Evolutionary conservation across 2,329 filamentous ascomycete species (phyloP), one percentile per base, ranked within the genome.

Genomic region (Zarea fungicola): DNA sequence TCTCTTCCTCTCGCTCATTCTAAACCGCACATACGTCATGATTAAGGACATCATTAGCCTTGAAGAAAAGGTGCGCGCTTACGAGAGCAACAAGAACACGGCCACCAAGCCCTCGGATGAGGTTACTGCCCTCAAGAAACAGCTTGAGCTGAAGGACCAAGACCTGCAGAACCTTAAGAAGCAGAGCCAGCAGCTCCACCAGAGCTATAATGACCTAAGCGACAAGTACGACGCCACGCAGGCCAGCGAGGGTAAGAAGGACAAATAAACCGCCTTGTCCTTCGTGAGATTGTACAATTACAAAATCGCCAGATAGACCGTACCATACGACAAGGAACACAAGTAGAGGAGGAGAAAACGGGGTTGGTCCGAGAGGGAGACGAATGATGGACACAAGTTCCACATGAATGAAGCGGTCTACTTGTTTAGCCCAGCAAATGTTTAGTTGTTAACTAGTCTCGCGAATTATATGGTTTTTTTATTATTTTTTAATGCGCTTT

Each of bases 11-110:
- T 97, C 92, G 47, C 80, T 99, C 56, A 99, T 99, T 71, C 88
- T 95, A 66, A 97, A 99, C 84, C 92, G 93, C 65, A 99, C 93
- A 65, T 99, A 97, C 76, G 87, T 85, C 64, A 92, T 97, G 88
- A 96, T 96, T 63, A 80, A 96, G 57, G 91, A 96, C 60, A 83
- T 87, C 44, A 87, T 96, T 63, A 76, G 89, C 55, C 85, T 99
- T 47, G 92, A 99, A 76, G 89, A 96, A 72, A 88, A 89, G 74
- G 74, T 96, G 65, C 91, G 89, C 78, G 74, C 80, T 55, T 85
- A 88, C 67, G 77, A 88, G 62, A 78, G 80, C 54, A 80, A 81
- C 59, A 87, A 88, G 72, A 75, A 93, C 47, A 81, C 82, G 53
- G 76, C 82, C 49, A 81, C 84, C 47, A 88, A 88, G 52, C 81